phyloP scores from a whole-genome alignment of 148 eudicot species.

The Tetragonia tetragonoides region DNA sequence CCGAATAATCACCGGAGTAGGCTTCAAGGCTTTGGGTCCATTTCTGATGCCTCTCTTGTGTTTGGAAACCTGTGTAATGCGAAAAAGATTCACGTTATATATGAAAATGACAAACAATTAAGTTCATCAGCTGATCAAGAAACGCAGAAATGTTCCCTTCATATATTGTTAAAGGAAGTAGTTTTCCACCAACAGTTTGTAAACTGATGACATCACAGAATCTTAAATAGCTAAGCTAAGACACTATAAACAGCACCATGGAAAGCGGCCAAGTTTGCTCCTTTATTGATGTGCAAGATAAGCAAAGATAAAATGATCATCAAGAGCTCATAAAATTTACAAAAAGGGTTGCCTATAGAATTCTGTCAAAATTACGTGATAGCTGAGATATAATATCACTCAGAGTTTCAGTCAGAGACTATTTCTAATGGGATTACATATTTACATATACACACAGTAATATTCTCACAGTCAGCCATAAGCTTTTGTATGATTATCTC shows the following conservation, averaged over 20 bases:
- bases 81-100: background rate
- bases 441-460: background rate
- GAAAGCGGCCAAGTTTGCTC: no score
- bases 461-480: background rate
- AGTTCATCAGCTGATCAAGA: background rate
- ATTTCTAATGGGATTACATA: background rate
- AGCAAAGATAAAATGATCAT: background rate
- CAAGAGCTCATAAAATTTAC: background rate
- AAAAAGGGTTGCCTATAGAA: no score
- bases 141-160: background rate
- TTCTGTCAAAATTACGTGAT: no score
- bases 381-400: no score
- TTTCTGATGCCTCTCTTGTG: conserved; percentile 84
- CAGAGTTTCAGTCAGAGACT: background rate
- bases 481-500: background rate
- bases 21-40: conserved; percentile 93
- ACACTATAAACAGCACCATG: no score
- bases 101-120: background rate
- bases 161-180: no score
- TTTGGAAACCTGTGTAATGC: conserved; percentile 49
- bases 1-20: conserved; percentile 78
- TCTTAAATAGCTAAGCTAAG: no score
- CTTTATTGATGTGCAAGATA: no score
- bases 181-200: no score
- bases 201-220: no score